These are phyloP conservation scores for Salix koriyanagi DNA, from an alignment of 345 rosid genomes.

Conservation along the genomic window DNA sequence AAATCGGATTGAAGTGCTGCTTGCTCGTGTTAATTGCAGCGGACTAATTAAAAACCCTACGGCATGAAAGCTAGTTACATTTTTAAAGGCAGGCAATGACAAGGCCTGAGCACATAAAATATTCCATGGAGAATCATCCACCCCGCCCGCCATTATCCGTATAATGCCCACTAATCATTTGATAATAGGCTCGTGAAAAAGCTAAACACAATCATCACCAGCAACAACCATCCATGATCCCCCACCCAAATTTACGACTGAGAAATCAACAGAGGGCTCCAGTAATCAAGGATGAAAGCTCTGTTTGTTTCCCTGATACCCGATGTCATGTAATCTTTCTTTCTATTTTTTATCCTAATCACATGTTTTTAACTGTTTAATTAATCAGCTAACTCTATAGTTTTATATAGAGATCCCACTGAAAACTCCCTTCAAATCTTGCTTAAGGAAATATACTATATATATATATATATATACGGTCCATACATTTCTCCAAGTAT, in stretches of 20 bases:
- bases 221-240: background rate
- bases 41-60: background rate
- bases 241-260: background rate
- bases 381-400: too few species aligned
- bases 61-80: background rate
- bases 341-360: too few species aligned
- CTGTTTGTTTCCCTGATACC: too few species aligned
- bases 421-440: too few species aligned
- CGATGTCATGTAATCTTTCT: too few species aligned
- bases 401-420: too few species aligned
- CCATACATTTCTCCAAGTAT: background rate
- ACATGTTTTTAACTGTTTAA: too few species aligned
- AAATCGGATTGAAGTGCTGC: too few species aligned
- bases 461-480: too few species aligned
- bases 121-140: background rate
- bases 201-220: background rate
- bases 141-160: background rate
- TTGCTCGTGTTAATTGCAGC: background rate
- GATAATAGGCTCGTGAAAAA: background rate
- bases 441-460: too few species aligned
- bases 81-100: background rate
- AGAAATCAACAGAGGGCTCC: too few species aligned
- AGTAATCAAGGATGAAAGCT: too few species aligned
- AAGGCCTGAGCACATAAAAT: background rate
- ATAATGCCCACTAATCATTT: background rate